Evolutionary conservation across 2,329 filamentous ascomycete species (phyloP), one percentile per base, ranked within the genome.

Genomic region (Diaporthe destruens): DNA sequence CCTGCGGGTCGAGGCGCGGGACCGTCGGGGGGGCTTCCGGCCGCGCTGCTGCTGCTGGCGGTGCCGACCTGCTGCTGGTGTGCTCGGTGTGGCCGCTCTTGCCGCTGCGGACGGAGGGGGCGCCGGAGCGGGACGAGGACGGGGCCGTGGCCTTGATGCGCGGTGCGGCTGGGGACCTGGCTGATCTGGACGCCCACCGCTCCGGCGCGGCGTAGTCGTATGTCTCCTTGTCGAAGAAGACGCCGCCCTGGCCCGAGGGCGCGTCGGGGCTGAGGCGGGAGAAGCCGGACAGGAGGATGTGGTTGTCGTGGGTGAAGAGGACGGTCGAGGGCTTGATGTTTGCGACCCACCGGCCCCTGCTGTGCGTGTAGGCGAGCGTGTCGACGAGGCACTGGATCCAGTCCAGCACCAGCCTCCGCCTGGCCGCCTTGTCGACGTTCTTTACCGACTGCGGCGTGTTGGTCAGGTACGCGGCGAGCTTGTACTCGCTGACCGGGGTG

Each of bases 201-300:
- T 95, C 93, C 1, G 93, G 93, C 0, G 93, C 91, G 1, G 89
- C 89, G 77, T 94, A 94, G 77, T 93, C 90, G 80, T 94, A 94
- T 11, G 85, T 85, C 78, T 94, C 93, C 74, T 90, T 90, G 76
- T 93, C 90, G 74, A 92, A 90, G 3, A 82, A 84, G 72, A 86
- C 85, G 20, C 82, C 85, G n/a, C 82, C 79, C 79, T 79, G 82
- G 77, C 74, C 77, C 85, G 75, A 79, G 81, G 77, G 76, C 42
- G n/a, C 83, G 79, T 85, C 82, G 39, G 81, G 79, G 57, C 84
- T 84, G 57, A 90, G 81, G 20, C 83, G 82, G 3, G 84, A 85
- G 69, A 91, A 88, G 77, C 94, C 92, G 67, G 90, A 87, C 74
- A 93, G 89, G 73, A 92, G 91, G 59, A 94, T 89, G 73, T 88